Conservation (phyloP, 805 yeast species). For the Candida quercuum region DNA sequence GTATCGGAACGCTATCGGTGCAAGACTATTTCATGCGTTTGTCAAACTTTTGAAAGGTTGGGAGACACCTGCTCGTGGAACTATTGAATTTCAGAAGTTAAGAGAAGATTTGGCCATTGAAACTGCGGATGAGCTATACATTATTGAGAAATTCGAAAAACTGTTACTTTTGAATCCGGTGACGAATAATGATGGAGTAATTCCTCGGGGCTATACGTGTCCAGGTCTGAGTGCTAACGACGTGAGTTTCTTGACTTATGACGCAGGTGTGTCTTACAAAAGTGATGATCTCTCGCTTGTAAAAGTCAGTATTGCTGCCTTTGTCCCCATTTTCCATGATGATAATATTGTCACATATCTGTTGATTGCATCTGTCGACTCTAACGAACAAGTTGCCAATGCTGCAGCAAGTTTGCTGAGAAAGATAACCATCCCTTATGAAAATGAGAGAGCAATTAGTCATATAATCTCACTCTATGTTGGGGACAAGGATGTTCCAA, state of each 20-base stretch:
- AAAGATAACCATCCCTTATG: constrained; percentile 46
- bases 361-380: constrained; percentile 60
- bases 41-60: constrained; percentile 47
- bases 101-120: constrained; percentile 32
- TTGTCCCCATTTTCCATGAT: constrained; percentile 30
- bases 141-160: constrained; percentile 44
- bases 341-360: constrained; percentile 41
- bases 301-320: constrained; percentile 36
- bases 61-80: constrained; percentile 43
- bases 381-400: constrained; percentile 49
- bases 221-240: constrained; percentile 64
- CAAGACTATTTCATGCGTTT: constrained; percentile 58
- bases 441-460: constrained; percentile 39
- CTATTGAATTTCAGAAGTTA: constrained; percentile 35
- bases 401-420: constrained; percentile 45
- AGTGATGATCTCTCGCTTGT: constrained; percentile 38
- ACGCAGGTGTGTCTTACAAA: constrained; percentile 61
- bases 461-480: constrained; percentile 41
- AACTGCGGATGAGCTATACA: constrained; percentile 36
- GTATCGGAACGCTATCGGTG: constrained; percentile 32
- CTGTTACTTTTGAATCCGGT: constrained; percentile 55
- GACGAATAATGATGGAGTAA: constrained; percentile 28
- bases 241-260: constrained; percentile 56
- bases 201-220: constrained; percentile 40
- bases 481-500: constrained; percentile 37